Base-by-base conservation (phyloP, 345 rosid genomes). In the Moringa oleifera region DNA sequence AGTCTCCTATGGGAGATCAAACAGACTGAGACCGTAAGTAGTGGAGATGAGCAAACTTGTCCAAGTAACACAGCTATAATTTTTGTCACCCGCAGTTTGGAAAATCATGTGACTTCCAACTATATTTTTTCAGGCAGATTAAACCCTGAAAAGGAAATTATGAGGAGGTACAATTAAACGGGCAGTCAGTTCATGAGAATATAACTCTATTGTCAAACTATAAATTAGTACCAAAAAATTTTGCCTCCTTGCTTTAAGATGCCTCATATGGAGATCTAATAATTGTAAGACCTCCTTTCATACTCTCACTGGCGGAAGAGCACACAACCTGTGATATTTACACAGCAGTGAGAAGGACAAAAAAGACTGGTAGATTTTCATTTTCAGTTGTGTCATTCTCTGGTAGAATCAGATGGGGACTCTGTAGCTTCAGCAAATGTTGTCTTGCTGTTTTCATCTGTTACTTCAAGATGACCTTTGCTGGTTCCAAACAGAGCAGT, bases 401-500 rank as follows among this genome's bases (percentile, higher is more conserved):
- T 54, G 55, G 76, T 33, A 18, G 70, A 56, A 69, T 56, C 56
- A 22, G 53, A 51, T 52, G n/a, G 61, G 51, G 67, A 55, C 61
- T 63, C 53, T 31, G 0, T 52, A 18, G 57, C 66, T 51, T 20
- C 75, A 60, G 57, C 71, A 0, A 56, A n/a, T 20, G 51, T 28
- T 52, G 55, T 59, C 59, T 67, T 77, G 23, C 51, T 73, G 61
- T 13, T 73, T 56, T 71, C 77, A n/a, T 18, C 77, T 20, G 20
- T 31, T 68, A 64, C 25, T 53, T 79, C 77, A 23, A 84, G 50
- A 23, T 86, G 83, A 1, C 89, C 98, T 56, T 68, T 73, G 13
- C 97, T 85, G 23, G 72, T 73, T 73, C 90, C 95, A 46, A 86
- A 90, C 36, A 93, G 79, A 23, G 87, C 55, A 13, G 87, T 84